A percentile compares a stretch with the other conserved stretches of the same genome.
phyloP scores from a whole-genome alignment of 2,329 filamentous ascomycete species.

The Colletotrichum sp. region DNA sequence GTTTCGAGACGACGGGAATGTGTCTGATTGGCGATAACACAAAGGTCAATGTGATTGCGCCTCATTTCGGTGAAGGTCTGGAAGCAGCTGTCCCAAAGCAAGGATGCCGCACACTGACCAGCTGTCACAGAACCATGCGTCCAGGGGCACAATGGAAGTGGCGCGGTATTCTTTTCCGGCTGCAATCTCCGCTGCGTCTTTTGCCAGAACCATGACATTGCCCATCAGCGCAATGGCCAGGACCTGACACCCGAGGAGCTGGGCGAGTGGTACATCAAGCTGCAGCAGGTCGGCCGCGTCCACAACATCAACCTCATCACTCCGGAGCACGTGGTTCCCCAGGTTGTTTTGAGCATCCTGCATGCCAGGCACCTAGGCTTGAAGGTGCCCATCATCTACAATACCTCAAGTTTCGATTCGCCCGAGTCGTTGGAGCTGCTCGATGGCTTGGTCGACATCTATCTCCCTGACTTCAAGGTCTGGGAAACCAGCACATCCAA shows the following conservation, averaged over 20 bases:
- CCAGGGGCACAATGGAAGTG: conserved; percentile 81
- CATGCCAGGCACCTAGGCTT: conserved; percentile 74
- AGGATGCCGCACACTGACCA: conserved; percentile 4
- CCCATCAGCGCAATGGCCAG: conserved; percentile 81
- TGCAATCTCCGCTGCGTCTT: conserved; percentile 77
- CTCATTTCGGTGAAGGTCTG: conserved; percentile 79
- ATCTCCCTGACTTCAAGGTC: conserved; percentile 88
- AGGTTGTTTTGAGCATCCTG: conserved; percentile 79
- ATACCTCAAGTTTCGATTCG: conserved; percentile 83
- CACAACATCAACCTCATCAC: conserved; percentile 92
- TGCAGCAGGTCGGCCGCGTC: conserved; percentile 80
- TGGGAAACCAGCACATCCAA: conserved; percentile 72
- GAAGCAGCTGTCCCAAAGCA: neutral
- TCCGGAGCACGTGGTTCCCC: conserved; percentile 85
- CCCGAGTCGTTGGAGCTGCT: conserved; percentile 73
- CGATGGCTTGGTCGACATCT: conserved; percentile 83
- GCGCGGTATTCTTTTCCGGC: conserved; percentile 82
- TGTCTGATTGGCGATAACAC: conserved; percentile 79
- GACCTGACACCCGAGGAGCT: conserved; percentile 80
- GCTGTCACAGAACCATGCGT: conserved; percentile 73
- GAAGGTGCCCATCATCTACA: conserved; percentile 79
- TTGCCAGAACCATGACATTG: conserved; percentile 85
- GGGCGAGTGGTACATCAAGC: conserved; percentile 82
- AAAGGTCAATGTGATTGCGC: conserved; percentile 84
- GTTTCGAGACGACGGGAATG: conserved; percentile 78